Conservation (phyloP, 140 eudicot species). For the Cichorium intybus region DNA sequence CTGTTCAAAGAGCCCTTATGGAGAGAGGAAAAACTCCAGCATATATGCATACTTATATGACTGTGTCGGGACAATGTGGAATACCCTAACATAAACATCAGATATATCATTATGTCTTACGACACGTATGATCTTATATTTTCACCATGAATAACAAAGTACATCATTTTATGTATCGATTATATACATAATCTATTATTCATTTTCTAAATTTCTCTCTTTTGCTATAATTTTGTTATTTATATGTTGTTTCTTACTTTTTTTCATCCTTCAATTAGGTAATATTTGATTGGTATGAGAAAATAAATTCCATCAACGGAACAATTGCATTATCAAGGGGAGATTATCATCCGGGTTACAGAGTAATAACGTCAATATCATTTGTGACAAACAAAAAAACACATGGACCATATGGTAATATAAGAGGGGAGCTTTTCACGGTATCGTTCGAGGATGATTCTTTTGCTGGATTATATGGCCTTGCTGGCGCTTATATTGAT, state of each 20-base stretch:
- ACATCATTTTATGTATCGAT: no score
- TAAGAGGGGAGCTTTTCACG: not conserved
- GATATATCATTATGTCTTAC: no score
- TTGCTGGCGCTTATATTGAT: not conserved
- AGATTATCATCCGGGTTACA: not conserved
- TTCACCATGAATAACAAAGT: no score
- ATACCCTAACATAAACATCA: no score
- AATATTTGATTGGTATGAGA: not conserved
- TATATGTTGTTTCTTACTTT: not conserved
- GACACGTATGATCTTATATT: no score
- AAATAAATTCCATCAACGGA: not conserved
- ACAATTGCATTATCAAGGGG: not conserved
- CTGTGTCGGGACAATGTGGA: no score
- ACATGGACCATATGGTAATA: not conserved
- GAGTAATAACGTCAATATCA: not conserved
- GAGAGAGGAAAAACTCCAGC: no score
- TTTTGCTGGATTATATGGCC: constrained; percentile 4
- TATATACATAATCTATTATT: no score
- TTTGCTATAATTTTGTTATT: not conserved
- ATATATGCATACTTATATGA: no score
- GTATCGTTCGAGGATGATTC: not conserved
- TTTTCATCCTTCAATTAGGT: no score
- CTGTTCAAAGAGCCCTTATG: no score
- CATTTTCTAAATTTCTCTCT: no score
- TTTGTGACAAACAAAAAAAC: not conserved